phyloP scores from a whole-genome alignment of 192 early-diverging fungal species.

The Lunasporangiospora selenospora region DNA sequence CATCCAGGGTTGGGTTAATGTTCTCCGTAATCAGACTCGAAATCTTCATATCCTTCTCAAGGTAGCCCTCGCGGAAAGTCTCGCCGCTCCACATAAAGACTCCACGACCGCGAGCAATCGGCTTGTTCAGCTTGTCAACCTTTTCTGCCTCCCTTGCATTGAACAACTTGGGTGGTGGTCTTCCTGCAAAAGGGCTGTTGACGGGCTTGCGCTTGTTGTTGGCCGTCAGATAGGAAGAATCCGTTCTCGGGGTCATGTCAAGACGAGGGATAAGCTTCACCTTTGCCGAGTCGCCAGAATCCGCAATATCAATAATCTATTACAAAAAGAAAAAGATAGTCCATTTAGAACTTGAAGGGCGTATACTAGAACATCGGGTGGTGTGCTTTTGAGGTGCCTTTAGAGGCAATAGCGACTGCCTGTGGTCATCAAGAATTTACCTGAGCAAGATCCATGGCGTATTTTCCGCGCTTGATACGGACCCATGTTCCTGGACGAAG shows the following conservation, averaged over 20 bases:
- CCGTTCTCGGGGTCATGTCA: constrained; percentile 59
- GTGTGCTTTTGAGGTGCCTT: not conserved
- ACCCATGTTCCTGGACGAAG: constrained; percentile 83
- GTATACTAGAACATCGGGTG: not conserved
- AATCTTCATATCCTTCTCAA: constrained; percentile 83
- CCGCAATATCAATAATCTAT: constrained; percentile 64
- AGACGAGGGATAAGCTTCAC: constrained; percentile 80
- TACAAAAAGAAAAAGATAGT: not conserved
- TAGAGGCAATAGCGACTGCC: not conserved
- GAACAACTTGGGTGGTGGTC: constrained; percentile 83
- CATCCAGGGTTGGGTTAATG: constrained; percentile 90
- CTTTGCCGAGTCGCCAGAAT: constrained; percentile 68
- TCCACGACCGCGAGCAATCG: constrained; percentile 63
- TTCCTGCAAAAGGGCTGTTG: constrained; percentile 47
- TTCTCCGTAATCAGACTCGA: constrained; percentile 67
- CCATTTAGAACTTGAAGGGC: not conserved
- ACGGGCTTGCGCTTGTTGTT: constrained; percentile 66
- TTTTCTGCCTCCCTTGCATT: constrained; percentile 63
- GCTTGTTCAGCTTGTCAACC: constrained; percentile 54
- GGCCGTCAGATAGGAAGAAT: constrained; percentile 30
- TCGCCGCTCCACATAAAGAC: constrained; percentile 66
- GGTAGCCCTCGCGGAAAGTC: constrained; percentile 76
- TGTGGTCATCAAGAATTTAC: constrained; percentile 47
- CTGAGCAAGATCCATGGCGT: constrained; percentile 92
- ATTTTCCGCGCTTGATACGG: constrained; percentile 90